These are phyloP conservation scores for Paraphaeosphaeria sporulosa DNA, from an alignment of 2,329 filamentous ascomycete genomes.

Conservation along the genomic window DNA sequence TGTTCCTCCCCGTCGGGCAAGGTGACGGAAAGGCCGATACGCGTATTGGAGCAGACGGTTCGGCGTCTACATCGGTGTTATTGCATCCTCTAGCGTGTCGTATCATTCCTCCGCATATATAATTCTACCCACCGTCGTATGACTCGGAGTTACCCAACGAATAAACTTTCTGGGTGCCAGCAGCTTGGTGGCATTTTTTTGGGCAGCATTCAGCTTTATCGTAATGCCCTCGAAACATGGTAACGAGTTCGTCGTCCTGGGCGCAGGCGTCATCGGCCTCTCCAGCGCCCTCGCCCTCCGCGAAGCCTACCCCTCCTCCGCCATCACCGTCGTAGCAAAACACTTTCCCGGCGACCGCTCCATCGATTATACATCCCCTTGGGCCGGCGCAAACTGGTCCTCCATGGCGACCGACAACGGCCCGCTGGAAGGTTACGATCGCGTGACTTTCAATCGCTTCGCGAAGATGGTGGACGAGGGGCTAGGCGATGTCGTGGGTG, in stretches of 20 bases:
- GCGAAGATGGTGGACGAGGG: conserved; percentile 29
- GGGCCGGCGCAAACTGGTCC: conserved; percentile 83
- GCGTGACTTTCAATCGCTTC: conserved; percentile 41
- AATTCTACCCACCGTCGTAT: no score
- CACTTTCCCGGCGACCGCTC: conserved; percentile 95
- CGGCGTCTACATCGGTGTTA: not conserved
- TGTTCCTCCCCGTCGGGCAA: conserved; percentile 1
- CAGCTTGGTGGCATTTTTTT: no score
- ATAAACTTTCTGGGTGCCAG: not conserved
- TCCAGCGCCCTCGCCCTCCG: conserved; percentile 70
- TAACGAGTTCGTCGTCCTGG: conserved; percentile 38
- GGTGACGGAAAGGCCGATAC: not conserved
- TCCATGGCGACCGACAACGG: conserved; percentile 57
- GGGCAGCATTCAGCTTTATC: not conserved
- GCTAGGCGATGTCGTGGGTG: conserved; percentile 32
- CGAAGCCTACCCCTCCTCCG: conserved; percentile 59
- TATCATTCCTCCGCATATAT: not conserved
- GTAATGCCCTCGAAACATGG: conserved; percentile 22
- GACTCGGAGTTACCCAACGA: no score
- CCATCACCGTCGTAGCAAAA: conserved; percentile 78
- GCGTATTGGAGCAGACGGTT: not conserved
- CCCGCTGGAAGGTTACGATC: conserved; percentile 39
- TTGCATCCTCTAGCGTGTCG: no score
- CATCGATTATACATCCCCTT: conserved; percentile 87
- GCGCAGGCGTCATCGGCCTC: conserved; percentile 72